These are phyloP conservation scores for Claviceps sp. DNA, from an alignment of 2,329 filamentous ascomycete species.

Conservation along the genomic window DNA sequence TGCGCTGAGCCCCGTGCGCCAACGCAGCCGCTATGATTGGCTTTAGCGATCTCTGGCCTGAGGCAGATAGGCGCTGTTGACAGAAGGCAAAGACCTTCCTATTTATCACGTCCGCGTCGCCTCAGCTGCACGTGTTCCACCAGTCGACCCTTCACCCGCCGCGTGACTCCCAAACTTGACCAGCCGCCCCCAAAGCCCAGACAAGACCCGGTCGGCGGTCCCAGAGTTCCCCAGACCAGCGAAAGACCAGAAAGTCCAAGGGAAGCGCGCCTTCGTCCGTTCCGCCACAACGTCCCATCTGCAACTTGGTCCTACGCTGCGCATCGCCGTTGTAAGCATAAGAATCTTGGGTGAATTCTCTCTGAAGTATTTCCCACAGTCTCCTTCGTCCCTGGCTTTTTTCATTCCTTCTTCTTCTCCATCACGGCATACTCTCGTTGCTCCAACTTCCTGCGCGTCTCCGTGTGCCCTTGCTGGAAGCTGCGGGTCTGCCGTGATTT, in stretches of 20 bases:
- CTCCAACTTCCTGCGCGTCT: not conserved
- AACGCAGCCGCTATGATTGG: constrained; percentile 4
- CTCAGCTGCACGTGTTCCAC: constrained; percentile 10
- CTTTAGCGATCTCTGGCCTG: not conserved
- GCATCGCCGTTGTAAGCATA: constrained; percentile 13
- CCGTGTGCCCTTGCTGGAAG: constrained; percentile 2
- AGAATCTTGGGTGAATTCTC: constrained; percentile 10
- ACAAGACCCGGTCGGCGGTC: not conserved
- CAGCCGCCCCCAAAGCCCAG: constrained; percentile 2
- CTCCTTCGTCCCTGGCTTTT: not conserved
- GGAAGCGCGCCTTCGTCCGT: constrained; percentile 1
- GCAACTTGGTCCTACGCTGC: constrained; percentile 3
- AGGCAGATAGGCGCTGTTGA: constrained; percentile 3
- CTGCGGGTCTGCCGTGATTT: constrained; percentile 15
- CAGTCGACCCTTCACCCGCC: constrained; percentile 5
- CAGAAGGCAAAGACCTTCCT: not conserved
- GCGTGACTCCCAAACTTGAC: constrained; percentile 8
- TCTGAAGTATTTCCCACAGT: not conserved
- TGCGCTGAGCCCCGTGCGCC: not conserved
- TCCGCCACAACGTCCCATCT: constrained; percentile 2
- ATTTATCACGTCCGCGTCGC: constrained; percentile 6
- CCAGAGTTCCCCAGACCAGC: not conserved
- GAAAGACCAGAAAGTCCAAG: not conserved
- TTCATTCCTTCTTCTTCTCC: constrained; percentile 4
- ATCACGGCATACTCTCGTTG: constrained; percentile 3